phyloP scores from a whole-genome alignment of 163 green algal genomes.

The Coccomyxa subellipsoidea region DNA sequence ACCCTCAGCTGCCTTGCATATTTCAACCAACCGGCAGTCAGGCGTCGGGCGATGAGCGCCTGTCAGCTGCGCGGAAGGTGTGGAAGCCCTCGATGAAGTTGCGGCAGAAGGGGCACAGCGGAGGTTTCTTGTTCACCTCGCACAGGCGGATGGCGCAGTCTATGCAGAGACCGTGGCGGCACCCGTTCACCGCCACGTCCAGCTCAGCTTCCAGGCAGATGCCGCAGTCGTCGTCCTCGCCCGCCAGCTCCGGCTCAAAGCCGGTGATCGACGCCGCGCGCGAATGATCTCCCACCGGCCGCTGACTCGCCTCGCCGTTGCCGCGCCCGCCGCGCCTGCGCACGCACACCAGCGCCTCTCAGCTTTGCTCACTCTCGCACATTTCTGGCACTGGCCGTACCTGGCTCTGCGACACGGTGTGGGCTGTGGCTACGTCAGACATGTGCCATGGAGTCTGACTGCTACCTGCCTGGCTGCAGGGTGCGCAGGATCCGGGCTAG shows the following conservation, averaged over 20 bases:
- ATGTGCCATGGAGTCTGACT: too few species aligned
- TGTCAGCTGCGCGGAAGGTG: background rate
- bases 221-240: conserved; percentile 21
- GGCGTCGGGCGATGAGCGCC: background rate
- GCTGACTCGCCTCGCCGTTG: background rate
- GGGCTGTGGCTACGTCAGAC: too few species aligned
- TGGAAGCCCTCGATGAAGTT: conserved; percentile 26
- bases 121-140: conserved; percentile 38
- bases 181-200: conserved; percentile 25
- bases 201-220: conserved; percentile 27
- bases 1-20: too few species aligned
- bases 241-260: conserved; percentile 21
- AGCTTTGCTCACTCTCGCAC: too few species aligned
- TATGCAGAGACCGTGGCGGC: conserved; percentile 25
- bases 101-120: conserved; percentile 40
- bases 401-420: too few species aligned
- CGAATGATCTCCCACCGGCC: background rate
- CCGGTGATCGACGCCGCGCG: conserved; percentile 21
- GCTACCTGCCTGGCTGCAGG: too few species aligned
- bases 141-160: conserved; percentile 32
- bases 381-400: too few species aligned
- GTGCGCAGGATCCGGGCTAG: too few species aligned
- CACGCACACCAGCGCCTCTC: too few species aligned
- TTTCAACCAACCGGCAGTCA: too few species aligned
- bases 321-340: background rate